Evolutionary conservation across 1,284 basidiomycete genomes (phyloP).

Genomic region (Neonothopanus nambi): DNA sequence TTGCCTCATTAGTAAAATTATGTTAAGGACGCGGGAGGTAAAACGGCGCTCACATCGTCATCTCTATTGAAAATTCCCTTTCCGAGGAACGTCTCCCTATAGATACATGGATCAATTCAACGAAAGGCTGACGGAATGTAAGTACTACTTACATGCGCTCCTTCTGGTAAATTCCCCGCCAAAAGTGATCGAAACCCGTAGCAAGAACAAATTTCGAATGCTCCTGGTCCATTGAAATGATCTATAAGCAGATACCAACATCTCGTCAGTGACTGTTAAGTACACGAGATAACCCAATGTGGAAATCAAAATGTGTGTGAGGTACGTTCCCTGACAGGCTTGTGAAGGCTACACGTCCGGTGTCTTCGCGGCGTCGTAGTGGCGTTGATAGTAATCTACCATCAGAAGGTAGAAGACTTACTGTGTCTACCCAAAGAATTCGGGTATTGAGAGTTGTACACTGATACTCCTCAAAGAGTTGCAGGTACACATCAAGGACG

Average conservation of each 20-base stretch:
- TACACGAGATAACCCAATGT: background rate
- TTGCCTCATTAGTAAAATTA: background rate
- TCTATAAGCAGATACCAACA: constrained; percentile 39
- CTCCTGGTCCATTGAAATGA: constrained; percentile 72
- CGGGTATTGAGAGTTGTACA: constrained; percentile 67
- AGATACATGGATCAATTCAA: constrained; percentile 7
- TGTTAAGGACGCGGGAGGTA: constrained; percentile 14
- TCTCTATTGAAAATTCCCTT: constrained; percentile 75
- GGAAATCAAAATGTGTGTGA: background rate
- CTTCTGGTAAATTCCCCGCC: constrained; percentile 60
- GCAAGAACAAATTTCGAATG: constrained; percentile 66
- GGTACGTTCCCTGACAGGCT: too few species aligned
- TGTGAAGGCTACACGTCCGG: background rate
- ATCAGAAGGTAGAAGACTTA: constrained; percentile 33
- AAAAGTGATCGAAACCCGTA: constrained; percentile 66
- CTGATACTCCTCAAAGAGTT: constrained; percentile 66
- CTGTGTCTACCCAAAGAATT: constrained; percentile 66
- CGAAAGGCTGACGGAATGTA: background rate
- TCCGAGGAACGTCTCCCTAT: constrained; percentile 67
- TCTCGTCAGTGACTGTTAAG: too few species aligned
- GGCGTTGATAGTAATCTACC: too few species aligned
- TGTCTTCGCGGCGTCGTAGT: background rate
- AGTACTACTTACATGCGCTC: constrained; percentile 55
- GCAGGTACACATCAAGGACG: constrained; percentile 59
- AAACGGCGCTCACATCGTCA: constrained; percentile 49